A percentile compares a stretch with the other conserved stretches of the same genome.
phyloP scores from a whole-genome alignment of 2,329 filamentous ascomycete genomes.

The Ophiocordyceps sinensis region DNA sequence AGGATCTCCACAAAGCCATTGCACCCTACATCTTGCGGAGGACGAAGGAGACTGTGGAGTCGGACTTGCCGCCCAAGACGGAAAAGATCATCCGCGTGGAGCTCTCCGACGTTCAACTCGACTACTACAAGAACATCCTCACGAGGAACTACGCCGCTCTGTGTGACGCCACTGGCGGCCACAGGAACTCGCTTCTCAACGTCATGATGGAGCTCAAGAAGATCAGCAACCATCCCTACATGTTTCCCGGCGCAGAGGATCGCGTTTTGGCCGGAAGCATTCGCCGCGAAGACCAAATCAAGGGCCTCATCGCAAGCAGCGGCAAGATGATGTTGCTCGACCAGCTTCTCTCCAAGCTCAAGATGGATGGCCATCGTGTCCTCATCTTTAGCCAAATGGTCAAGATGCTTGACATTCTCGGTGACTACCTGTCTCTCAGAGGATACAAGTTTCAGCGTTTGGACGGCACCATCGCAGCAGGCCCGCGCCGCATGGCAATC shows the following conservation, averaged over 20 bases:
- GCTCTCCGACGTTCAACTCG: constrained; percentile 85
- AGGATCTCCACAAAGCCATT: constrained; percentile 72
- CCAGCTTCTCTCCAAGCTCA: constrained; percentile 85
- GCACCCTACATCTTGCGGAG: constrained; percentile 89
- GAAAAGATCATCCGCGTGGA: constrained; percentile 99
- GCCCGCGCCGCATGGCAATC: constrained; percentile 80
- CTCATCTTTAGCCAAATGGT: constrained; percentile 99
- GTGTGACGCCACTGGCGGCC: constrained; percentile 76
- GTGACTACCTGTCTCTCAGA: constrained; percentile 82
- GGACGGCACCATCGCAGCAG: constrained; percentile 86
- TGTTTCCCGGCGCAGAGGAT: constrained; percentile 90
- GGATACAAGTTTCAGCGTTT: constrained; percentile 93
- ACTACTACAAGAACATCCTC: constrained; percentile 98
- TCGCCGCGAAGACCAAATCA: constrained; percentile 78
- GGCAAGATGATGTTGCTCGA: constrained; percentile 99
- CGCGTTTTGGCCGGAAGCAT: constrained; percentile 69
- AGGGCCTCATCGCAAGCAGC: constrained; percentile 87
- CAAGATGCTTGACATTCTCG: constrained; percentile 91
- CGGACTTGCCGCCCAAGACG: constrained; percentile 88
- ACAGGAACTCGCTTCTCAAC: constrained; percentile 90
- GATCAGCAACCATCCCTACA: constrained; percentile 95
- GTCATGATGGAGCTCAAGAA: constrained; percentile 99
- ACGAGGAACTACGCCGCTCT: constrained; percentile 92
- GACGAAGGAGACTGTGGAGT: constrained; percentile 95
- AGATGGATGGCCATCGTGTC: constrained; percentile 85